Base-by-base conservation (phyloP, 2,329 filamentous ascomycete species). In the Gaeumannomyces sp. region DNA sequence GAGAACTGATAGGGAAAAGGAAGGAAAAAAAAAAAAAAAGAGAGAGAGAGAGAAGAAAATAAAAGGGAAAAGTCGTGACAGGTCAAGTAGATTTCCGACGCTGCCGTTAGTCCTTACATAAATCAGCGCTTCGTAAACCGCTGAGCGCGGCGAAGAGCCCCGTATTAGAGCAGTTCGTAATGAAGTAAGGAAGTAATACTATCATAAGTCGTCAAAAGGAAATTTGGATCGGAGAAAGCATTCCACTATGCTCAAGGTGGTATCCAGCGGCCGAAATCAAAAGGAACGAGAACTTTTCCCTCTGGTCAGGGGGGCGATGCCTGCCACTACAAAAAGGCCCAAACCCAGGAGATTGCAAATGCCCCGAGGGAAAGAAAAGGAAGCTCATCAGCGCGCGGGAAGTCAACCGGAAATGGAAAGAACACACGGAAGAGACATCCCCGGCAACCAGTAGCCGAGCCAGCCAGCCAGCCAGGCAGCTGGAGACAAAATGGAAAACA, bases 251-350 rank as follows among this genome's bases (percentile, higher is more conserved):
- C 67, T 68, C 67, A 68, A 68, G 63, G 68, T 69, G 71, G 70
- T 72, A 73, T 73, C 72, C 70, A 70, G 70, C 66, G 69, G 66
- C 68, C 60, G 68, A 66, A 69, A 68, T 61, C 65, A 69, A 71
- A 70, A 66, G 64, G 66, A 66, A 65, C 62, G 64, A 68, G 57
- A 70, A 61, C 64, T 68, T 70, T 64, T 64, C 35, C 62, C 59
- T 60, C 45, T 33, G 25, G 58, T 60, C 58, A 60, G 63, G 59
- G 63, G n/a, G 13, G 35, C 56, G 33, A 59, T 64, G 62, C 62
- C 53, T 64, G 62, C 62, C 33, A 59, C 62, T 64, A 64, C 62
- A 64, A 35, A 31, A 56, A 57, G 62, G 45, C 56, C 62, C 58
- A 64, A 64, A 64, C 56, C 38, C 62, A 45, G 27, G 35, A 64